These are phyloP conservation scores for Letharia lupina DNA, from an alignment of 495 filamentous ascomycete genomes.

Conservation along the genomic window DNA sequence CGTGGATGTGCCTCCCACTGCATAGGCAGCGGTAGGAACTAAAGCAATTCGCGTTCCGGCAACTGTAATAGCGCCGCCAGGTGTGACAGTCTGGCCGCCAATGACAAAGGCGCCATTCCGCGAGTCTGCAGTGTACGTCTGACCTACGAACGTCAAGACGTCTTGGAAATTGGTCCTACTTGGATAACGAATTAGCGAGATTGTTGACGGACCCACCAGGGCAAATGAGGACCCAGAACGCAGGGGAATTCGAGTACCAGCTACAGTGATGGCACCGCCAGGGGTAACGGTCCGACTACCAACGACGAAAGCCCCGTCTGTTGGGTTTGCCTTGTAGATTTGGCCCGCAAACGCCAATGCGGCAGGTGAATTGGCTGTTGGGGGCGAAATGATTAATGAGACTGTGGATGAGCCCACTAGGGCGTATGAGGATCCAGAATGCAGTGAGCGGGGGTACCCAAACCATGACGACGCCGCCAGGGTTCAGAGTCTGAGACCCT, in stretches of 20 bases:
- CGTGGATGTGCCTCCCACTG: not conserved
- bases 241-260: conserved; percentile 17
- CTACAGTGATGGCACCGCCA: conserved; percentile 3
- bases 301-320: too few relatives aligned
- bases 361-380: not conserved
- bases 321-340: too few relatives aligned
- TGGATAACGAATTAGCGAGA: not conserved
- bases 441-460: conserved; percentile 16
- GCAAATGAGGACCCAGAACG: conserved; percentile 4
- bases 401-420: conserved; percentile 11
- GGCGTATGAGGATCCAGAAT: conserved; percentile 1
- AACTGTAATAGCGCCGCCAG: not conserved
- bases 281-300: too few relatives aligned
- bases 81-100: not conserved
- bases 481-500: conserved; percentile 18
- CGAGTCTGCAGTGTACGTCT: not conserved
- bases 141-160: not conserved
- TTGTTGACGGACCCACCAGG: conserved; percentile 8
- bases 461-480: not conserved
- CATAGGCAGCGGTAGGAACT: not conserved
- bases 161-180: not conserved
- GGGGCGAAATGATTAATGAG: not conserved
- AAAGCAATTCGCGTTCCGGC: not conserved
- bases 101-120: not conserved
- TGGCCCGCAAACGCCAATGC: too few relatives aligned